A percentile compares a stretch with the other conserved stretches of the same genome.
phyloP scores from a whole-genome alignment of 805 yeast genomes.

The Yarrowia porcina region DNA sequence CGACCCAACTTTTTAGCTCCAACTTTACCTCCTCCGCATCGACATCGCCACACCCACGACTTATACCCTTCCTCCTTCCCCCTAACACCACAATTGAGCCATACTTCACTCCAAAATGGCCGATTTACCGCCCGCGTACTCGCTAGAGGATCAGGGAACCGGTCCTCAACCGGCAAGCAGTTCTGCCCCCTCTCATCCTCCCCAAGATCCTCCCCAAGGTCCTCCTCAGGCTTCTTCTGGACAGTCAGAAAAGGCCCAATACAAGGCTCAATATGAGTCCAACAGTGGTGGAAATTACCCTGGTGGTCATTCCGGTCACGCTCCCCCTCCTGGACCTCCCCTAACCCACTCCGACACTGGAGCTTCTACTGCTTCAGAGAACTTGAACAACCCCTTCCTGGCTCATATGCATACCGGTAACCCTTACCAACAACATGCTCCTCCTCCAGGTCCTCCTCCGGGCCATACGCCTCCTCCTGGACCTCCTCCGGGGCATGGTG shows the following conservation, averaged over 20 bases:
- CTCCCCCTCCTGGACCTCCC: constrained; percentile 11
- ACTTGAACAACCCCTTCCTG: constrained; percentile 1
- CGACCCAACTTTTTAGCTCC: too few relatives aligned
- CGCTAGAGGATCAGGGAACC: constrained; percentile 3
- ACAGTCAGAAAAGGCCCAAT: constrained; percentile 11
- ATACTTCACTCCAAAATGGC: background rate
- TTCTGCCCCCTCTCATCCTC: background rate
- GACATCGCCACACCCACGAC: background rate
- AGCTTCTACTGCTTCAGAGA: background rate
- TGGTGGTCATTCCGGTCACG: background rate
- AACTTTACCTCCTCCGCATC: background rate
- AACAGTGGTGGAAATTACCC: too few relatives aligned
- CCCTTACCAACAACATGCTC: constrained; percentile 4
- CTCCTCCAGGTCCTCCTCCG: constrained; percentile 2
- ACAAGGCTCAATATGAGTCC: constrained; percentile 12
- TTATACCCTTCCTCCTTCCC: background rate
- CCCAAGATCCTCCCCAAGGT: background rate
- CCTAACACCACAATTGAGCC: background rate
- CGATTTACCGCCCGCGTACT: constrained; percentile 1
- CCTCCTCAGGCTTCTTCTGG: too few relatives aligned
- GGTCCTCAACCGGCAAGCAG: background rate
- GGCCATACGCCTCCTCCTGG: constrained; percentile 8
- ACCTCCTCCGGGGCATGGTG: background rate
- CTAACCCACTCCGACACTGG: too few relatives aligned
- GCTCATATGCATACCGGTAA: constrained; percentile 1